phyloP scores from a whole-genome alignment of 352 stramenopile species.

The Pilasporangium apinafurcum region DNA sequence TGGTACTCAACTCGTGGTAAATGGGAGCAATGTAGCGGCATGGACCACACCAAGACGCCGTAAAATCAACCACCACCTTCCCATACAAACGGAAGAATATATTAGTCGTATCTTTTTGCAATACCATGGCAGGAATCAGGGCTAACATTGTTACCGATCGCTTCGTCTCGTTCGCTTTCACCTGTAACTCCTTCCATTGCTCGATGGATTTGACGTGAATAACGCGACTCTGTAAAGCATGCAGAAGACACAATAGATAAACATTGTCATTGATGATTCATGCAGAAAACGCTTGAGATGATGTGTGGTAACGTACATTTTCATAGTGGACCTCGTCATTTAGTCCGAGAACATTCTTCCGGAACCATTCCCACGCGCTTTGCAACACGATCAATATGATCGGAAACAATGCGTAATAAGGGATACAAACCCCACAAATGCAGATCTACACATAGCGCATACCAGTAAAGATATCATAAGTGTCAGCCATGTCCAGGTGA shows the following conservation, averaged over 20 bases:
- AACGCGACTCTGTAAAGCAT: slow-evolving; percentile 41
- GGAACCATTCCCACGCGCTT: slow-evolving; percentile 64
- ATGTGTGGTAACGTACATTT: slow-evolving; percentile 19
- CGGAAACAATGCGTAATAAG: slow-evolving; percentile 67
- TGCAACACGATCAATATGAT: slow-evolving; percentile 67
- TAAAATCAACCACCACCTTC: slow-evolving; percentile 83
- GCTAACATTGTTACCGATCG: slow-evolving; percentile 25
- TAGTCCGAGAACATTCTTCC: slow-evolving; percentile 49
- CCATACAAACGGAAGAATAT: not conserved
- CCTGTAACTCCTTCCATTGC: slow-evolving; percentile 69
- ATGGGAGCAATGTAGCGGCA: slow-evolving; percentile 84
- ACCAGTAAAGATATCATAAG: not conserved
- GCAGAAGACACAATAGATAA: not conserved
- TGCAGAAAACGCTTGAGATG: not conserved
- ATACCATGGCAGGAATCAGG: not conserved
- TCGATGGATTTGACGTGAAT: slow-evolving; percentile 63
- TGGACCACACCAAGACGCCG: slow-evolving; percentile 83
- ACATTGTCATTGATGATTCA: not conserved
- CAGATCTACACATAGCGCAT: slow-evolving; percentile 62
- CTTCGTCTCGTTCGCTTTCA: slow-evolving; percentile 61
- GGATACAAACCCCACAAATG: slow-evolving; percentile 73
- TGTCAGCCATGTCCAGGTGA: too few species aligned
- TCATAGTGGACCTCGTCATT: slow-evolving; percentile 39
- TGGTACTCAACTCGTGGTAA: slow-evolving; percentile 81
- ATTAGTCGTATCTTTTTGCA: not conserved